Evolutionary conservation across 768 basidiomycete species (phyloP).

Genomic region (Porphyrellus cyaneotinctus): DNA sequence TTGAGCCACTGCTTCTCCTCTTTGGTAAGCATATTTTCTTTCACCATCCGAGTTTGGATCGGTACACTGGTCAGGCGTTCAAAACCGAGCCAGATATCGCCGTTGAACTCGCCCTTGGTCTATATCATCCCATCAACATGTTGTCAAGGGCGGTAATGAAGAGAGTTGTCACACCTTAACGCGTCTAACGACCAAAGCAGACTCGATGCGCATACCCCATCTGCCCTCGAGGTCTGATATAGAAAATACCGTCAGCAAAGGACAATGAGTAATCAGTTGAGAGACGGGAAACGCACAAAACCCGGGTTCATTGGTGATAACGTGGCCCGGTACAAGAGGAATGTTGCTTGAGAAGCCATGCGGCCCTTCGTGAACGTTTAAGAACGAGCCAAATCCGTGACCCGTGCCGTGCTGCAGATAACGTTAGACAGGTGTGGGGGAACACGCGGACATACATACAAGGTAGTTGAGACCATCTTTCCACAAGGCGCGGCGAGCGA

Average conservation of each 20-base stretch:
- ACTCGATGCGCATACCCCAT: slow-evolving; percentile 93
- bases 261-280: slow-evolving; percentile 10
- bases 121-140: slow-evolving; percentile 27
- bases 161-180: slow-evolving; percentile 36
- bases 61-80: slow-evolving; percentile 93
- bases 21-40: slow-evolving; percentile 76
- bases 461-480: slow-evolving; percentile 79
- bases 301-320: slow-evolving; percentile 93
- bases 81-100: slow-evolving; percentile 82
- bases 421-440: slow-evolving; percentile 14
- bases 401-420: slow-evolving; percentile 77
- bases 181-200: slow-evolving; percentile 69
- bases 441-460: slow-evolving; percentile 39
- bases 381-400: slow-evolving; percentile 84
- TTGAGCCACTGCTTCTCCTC: slow-evolving; percentile 87
- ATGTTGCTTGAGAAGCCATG: slow-evolving; percentile 69
- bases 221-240: slow-evolving; percentile 63
- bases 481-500: slow-evolving; percentile 88
- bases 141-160: slow-evolving; percentile 1
- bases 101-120: slow-evolving; percentile 71
- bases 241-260: slow-evolving; percentile 12
- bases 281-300: slow-evolving; percentile 63
- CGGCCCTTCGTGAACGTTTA: slow-evolving; percentile 83
- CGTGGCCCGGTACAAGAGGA: slow-evolving; percentile 78
- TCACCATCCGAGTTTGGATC: slow-evolving; percentile 87